Evolutionary conservation across 2,329 filamentous ascomycete genomes (phyloP).

Genomic region (Xylariaceae sp.): DNA sequence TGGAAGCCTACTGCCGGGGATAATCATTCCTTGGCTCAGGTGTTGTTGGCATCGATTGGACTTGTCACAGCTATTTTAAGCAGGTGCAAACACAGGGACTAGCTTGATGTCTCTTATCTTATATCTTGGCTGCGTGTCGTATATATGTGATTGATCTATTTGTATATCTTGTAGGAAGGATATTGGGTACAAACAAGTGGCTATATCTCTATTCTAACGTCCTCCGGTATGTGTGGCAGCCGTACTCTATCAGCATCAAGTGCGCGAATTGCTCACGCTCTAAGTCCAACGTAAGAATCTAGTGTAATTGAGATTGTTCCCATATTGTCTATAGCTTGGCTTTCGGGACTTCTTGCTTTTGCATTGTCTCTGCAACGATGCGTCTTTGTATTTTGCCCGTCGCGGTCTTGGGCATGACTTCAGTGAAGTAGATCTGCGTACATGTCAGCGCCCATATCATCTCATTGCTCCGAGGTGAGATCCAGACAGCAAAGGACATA

Average conservation of each 20-base stretch:
- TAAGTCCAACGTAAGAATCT: background rate
- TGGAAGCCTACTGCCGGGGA: constrained; percentile 4
- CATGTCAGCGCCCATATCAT: no score
- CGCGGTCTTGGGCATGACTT: constrained; percentile 86
- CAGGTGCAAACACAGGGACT: background rate
- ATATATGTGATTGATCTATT: no score
- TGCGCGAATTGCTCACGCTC: no score
- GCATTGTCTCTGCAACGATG: constrained; percentile 82
- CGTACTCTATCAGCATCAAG: no score
- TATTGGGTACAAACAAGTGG: no score
- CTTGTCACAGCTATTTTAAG: background rate
- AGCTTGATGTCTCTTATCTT: no score
- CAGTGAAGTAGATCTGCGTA: constrained; percentile 69
- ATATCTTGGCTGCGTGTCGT: no score
- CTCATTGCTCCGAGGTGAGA: constrained; percentile 7
- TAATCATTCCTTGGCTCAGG: constrained; percentile 2
- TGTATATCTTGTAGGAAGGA: no score
- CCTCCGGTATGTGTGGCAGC: no score
- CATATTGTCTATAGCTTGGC: constrained; percentile 44
- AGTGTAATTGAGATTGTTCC: background rate
- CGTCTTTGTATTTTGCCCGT: constrained; percentile 84
- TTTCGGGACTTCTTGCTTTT: constrained; percentile 58
- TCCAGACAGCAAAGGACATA: no score
- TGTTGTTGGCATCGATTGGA: background rate
- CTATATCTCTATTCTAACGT: no score